Percentiles rank a stretch among this genome's conserved stretches.
These are phyloP conservation scores for Colletotrichum spaethianum DNA, from an alignment of 2,329 filamentous ascomycete species.

Conservation along the genomic window DNA sequence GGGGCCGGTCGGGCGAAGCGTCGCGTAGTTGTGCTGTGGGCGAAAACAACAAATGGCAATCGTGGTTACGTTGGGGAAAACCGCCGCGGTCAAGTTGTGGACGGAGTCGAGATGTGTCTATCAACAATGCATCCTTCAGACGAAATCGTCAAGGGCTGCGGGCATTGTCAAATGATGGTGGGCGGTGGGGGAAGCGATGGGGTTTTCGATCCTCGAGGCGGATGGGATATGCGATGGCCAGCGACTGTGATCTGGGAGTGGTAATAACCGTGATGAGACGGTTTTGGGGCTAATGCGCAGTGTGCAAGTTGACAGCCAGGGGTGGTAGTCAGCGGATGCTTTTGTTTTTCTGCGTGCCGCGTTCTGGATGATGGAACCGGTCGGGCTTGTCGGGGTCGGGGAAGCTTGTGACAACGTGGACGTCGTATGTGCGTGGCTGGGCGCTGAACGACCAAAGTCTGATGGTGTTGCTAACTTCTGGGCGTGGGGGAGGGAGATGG, in stretches of 20 bases:
- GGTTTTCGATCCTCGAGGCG: neutral
- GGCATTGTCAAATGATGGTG: conserved; percentile 24
- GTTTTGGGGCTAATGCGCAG: neutral
- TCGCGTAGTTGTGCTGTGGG: neutral
- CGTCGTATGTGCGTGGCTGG: conserved; percentile 10
- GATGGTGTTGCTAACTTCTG: neutral
- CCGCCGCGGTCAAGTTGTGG: conserved; percentile 18
- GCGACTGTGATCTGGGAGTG: neutral
- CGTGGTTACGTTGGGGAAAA: neutral
- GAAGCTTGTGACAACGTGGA: conserved; percentile 35
- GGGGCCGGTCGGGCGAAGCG: neutral
- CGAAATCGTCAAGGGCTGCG: conserved; percentile 5
- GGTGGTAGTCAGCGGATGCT: conserved; percentile 9
- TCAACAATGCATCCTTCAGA: conserved; percentile 41
- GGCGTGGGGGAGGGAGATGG: neutral
- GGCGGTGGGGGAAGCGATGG: neutral
- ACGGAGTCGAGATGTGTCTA: conserved; percentile 7
- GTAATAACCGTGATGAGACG: conserved; percentile 8
- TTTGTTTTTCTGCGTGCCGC: neutral
- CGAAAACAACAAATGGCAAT: conserved; percentile 6
- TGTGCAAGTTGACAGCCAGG: conserved; percentile 15
- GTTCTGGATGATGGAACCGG: conserved; percentile 15
- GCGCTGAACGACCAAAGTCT: neutral
- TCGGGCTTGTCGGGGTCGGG: conserved; percentile 29
- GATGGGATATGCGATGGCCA: neutral